Evolutionary conservation across 2,329 filamentous ascomycete genomes (phyloP).

Genomic region (Fusarium sp.): DNA sequence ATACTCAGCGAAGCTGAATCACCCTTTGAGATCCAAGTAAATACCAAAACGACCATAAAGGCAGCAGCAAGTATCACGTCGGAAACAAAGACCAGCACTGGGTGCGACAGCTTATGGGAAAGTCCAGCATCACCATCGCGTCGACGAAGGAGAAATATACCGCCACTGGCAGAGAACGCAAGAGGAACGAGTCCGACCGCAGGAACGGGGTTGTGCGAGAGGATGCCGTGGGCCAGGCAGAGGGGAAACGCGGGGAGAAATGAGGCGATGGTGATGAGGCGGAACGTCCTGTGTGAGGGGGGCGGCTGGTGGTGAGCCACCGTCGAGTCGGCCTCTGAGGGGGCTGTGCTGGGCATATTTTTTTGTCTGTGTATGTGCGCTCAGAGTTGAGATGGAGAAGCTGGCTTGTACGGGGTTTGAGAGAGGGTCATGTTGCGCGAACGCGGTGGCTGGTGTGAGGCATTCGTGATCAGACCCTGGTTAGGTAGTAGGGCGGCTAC

Average conservation of each 20-base stretch:
- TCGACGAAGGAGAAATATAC: slow-evolving; percentile 39
- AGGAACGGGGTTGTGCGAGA: slow-evolving; percentile 48
- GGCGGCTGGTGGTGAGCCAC: slow-evolving; percentile 16
- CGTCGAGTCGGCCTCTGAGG: slow-evolving; percentile 20
- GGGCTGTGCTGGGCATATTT: slow-evolving; percentile 26
- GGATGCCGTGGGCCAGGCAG: slow-evolving; percentile 51
- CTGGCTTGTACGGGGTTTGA: not conserved
- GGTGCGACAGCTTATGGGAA: slow-evolving; percentile 27
- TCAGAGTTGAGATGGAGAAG: not conserved
- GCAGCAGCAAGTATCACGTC: slow-evolving; percentile 51
- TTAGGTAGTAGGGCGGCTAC: slow-evolving; percentile 22
- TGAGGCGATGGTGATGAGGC: slow-evolving; percentile 48
- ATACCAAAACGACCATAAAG: slow-evolving; percentile 53
- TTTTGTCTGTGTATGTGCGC: not conserved
- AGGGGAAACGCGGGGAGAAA: slow-evolving; percentile 54
- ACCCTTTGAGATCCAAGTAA: slow-evolving; percentile 50
- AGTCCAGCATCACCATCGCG: slow-evolving; percentile 1
- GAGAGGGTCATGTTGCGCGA: slow-evolving; percentile 1
- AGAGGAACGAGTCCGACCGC: slow-evolving; percentile 54
- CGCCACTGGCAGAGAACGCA: slow-evolving; percentile 47
- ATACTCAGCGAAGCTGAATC: slow-evolving; percentile 48
- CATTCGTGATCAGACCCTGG: slow-evolving; percentile 35
- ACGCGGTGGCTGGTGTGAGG: slow-evolving; percentile 15
- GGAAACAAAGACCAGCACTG: slow-evolving; percentile 51
- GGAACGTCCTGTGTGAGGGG: slow-evolving; percentile 42